phyloP scores from a whole-genome alignment of 106 monocot species.

The Dendrobium catenatum region DNA sequence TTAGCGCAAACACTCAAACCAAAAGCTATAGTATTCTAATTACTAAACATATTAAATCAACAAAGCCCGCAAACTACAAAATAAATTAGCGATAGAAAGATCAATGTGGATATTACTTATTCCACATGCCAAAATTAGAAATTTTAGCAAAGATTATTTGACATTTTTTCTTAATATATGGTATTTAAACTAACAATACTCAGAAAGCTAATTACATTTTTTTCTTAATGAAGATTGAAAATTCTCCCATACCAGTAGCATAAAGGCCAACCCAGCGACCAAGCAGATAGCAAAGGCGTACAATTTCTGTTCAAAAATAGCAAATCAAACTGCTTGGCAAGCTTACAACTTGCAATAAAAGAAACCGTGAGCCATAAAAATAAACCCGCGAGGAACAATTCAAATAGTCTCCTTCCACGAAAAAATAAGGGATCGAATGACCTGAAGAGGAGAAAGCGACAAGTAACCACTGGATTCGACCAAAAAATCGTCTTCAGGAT shows the following conservation, averaged over 20 bases:
- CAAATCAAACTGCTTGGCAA: neutral
- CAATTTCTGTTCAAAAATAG: constrained; percentile 44
- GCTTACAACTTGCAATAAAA: neutral
- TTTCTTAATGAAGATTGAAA: neutral
- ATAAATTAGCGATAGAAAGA: too few relatives aligned
- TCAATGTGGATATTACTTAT: too few relatives aligned
- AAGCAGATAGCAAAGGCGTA: constrained; percentile 73
- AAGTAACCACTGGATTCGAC: constrained; percentile 44
- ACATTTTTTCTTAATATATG: too few relatives aligned
- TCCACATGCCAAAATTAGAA: too few relatives aligned
- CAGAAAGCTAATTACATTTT: too few relatives aligned
- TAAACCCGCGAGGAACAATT: neutral
- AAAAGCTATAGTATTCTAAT: too few relatives aligned
- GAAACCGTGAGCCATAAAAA: neutral
- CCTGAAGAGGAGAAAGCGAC: constrained; percentile 73
- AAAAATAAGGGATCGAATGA: constrained; percentile 6
- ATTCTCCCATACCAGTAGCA: constrained; percentile 61
- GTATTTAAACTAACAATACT: too few relatives aligned
- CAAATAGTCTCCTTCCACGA: neutral
- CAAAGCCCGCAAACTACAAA: too few relatives aligned
- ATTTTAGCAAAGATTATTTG: too few relatives aligned
- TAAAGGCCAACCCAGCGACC: constrained; percentile 52
- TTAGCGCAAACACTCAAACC: too few relatives aligned
- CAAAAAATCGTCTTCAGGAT: constrained; percentile 49
- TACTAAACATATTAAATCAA: too few relatives aligned